phyloP scores from a whole-genome alignment of 1,284 basidiomycete genomes.

The Tremellales sp. region DNA sequence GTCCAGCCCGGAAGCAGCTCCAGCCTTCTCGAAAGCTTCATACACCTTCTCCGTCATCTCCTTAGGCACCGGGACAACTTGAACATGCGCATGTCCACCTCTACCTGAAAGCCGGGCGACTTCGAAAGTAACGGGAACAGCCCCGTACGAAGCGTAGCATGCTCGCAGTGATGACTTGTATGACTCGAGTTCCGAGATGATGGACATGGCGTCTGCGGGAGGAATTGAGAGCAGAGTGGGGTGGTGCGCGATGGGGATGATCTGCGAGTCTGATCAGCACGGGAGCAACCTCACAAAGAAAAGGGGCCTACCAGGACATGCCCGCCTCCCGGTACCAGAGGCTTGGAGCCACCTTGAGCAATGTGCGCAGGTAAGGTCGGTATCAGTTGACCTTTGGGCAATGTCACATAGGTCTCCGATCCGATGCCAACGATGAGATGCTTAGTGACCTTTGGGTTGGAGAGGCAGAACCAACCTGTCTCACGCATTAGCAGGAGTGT shows the following conservation, averaged over 20 bases:
- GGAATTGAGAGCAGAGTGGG: constrained; percentile 66
- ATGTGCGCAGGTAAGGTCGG: constrained; percentile 59
- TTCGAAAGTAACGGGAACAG: constrained; percentile 75
- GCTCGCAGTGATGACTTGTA: constrained; percentile 71
- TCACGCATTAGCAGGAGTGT: no score
- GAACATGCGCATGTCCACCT: constrained; percentile 91
- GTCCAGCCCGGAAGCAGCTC: constrained; percentile 61
- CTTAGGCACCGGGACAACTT: constrained; percentile 74
- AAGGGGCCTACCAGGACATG: constrained; percentile 84
- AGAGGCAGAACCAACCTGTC: constrained; percentile 89
- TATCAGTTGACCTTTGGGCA: constrained; percentile 88
- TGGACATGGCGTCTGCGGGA: constrained; percentile 65
- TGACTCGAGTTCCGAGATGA: constrained; percentile 73
- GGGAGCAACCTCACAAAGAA: constrained; percentile 32
- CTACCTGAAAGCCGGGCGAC: constrained; percentile 75
- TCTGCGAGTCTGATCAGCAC: constrained; percentile 36
- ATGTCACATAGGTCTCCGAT: constrained; percentile 82
- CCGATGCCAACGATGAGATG: constrained; percentile 92
- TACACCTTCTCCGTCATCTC: constrained; percentile 62
- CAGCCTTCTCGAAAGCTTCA: constrained; percentile 65
- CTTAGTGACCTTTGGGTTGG: constrained; percentile 83
- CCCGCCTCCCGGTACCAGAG: constrained; percentile 78
- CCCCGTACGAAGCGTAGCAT: constrained; percentile 67
- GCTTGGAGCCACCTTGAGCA: constrained; percentile 46
- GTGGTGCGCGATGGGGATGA: constrained; percentile 74